A percentile compares a stretch with the other conserved stretches of the same genome.
These are phyloP conservation scores for Thraustotheca clavata DNA, from an alignment of 352 stramenopile genomes.

Conservation along the genomic window DNA sequence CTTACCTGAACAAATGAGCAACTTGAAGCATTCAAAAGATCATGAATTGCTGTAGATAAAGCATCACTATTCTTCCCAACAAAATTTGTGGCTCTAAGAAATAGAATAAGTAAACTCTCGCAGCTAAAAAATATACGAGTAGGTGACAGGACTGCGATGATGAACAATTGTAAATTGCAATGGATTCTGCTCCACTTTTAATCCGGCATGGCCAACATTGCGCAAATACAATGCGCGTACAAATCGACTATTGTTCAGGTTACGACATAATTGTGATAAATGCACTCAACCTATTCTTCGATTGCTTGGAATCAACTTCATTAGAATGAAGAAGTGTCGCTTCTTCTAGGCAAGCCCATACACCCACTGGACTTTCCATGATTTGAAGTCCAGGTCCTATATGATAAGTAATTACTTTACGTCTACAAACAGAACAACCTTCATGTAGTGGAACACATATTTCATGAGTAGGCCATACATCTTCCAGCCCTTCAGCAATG, in stretches of 20 bases:
- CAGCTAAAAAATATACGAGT: neutral
- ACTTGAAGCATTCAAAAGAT: neutral
- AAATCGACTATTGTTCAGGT: constrained; percentile 10
- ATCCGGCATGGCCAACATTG: constrained; percentile 2
- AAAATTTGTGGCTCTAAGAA: constrained; percentile 8
- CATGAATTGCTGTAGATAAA: neutral
- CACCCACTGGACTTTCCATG: constrained; percentile 5
- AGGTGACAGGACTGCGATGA: constrained; percentile 4
- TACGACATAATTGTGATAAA: neutral
- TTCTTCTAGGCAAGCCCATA: constrained; percentile 20
- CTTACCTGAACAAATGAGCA: constrained; percentile 14
- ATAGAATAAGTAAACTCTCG: neutral
- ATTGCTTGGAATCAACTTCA: constrained; percentile 14
- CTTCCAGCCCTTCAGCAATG: constrained; percentile 5
- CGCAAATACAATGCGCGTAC: constrained; percentile 17
- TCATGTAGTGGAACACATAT: neutral
- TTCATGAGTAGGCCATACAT: neutral
- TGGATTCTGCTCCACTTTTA: neutral
- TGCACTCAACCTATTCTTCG: constrained; percentile 11
- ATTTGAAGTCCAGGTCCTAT: neutral
- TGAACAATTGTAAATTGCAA: constrained; percentile 16
- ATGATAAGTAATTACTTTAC: neutral
- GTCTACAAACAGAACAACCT: neutral
- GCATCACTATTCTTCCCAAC: constrained; percentile 13
- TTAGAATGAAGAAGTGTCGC: constrained; percentile 16